These are phyloP conservation scores for Breviolum minutum DNA, from an alignment of 73 alveolate species.

Conservation along the genomic window DNA sequence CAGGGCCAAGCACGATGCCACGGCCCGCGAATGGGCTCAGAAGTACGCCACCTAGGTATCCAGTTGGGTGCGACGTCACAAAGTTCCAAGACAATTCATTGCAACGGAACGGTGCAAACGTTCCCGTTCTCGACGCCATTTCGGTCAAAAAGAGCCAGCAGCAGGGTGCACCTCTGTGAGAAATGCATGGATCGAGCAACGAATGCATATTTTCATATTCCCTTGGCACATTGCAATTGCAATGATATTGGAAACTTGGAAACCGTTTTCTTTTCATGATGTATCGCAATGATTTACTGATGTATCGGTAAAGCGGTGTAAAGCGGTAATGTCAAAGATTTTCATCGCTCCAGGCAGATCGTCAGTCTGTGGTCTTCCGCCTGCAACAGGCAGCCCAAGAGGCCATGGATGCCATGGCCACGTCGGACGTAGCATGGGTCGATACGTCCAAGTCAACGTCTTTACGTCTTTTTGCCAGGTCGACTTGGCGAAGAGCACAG, in stretches of 20 bases:
- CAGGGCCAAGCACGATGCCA: slow-evolving; percentile 96
- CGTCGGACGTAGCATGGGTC: not conserved
- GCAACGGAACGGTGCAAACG: slow-evolving; percentile 2
- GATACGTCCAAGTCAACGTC: too few relatives aligned
- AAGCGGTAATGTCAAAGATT: too few relatives aligned
- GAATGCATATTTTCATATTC: too few relatives aligned
- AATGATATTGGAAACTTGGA: too few relatives aligned
- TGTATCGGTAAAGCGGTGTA: too few relatives aligned
- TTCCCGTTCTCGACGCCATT: not conserved
- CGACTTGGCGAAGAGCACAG: slow-evolving; percentile 65
- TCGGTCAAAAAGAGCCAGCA: too few relatives aligned
- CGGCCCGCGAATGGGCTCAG: slow-evolving; percentile 98
- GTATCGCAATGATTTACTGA: too few relatives aligned
- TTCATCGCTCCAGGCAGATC: not conserved
- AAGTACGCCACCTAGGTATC: slow-evolving; percentile 96
- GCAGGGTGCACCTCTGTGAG: too few relatives aligned
- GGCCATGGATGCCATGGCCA: too few relatives aligned
- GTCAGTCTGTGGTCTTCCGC: slow-evolving; percentile 43
- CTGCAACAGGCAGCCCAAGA: slow-evolving; percentile 66
- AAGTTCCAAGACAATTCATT: not conserved
- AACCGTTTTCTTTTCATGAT: too few relatives aligned
- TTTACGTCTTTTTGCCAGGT: not conserved
- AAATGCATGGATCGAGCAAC: too few relatives aligned
- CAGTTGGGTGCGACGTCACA: not conserved
- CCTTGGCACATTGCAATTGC: too few relatives aligned